A percentile compares a stretch with the other conserved stretches of the same genome.
Conservation (phyloP, 257 asterid genomes). For the Echites panduratus region DNA sequence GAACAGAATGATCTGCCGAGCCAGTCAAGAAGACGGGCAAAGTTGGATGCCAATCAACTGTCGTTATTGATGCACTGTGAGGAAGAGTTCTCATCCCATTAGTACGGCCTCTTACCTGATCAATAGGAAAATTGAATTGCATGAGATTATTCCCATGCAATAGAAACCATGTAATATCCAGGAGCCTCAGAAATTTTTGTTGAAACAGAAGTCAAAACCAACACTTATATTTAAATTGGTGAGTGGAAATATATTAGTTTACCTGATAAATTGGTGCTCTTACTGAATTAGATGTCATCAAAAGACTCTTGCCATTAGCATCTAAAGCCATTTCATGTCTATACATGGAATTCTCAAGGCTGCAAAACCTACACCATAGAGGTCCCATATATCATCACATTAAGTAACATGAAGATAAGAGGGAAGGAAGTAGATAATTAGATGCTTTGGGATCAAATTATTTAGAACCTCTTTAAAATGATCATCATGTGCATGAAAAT, state of each 20-base stretch:
- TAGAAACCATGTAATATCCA: not conserved
- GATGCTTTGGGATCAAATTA: not conserved
- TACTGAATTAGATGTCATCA: conserved; percentile 66
- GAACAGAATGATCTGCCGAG: conserved; percentile 83
- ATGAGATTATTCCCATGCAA: not conserved
- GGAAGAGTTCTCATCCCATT: conserved; percentile 64
- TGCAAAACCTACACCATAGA: conserved; percentile 46
- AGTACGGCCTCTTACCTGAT: conserved; percentile 54
- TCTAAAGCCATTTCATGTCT: conserved; percentile 83
- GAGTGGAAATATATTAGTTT: conserved; percentile 5
- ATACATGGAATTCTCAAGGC: conserved; percentile 36
- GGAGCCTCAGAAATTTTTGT: not conserved
- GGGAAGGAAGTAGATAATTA: not conserved
- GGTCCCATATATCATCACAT: not conserved
- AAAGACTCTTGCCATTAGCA: conserved; percentile 69
- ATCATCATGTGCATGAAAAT: not conserved
- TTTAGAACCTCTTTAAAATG: not conserved
- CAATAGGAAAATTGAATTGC: conserved; percentile 1
- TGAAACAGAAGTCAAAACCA: not conserved
- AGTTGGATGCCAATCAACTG: conserved; percentile 96
- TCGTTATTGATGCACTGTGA: conserved; percentile 66
- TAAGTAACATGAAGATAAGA: not conserved
- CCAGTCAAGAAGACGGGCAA: conserved; percentile 84
- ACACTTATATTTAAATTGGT: not conserved
- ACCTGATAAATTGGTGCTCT: conserved; percentile 85